Evolutionary conservation across 768 basidiomycete species (phyloP).

Genomic region (Panaeolus papilionaceus): DNA sequence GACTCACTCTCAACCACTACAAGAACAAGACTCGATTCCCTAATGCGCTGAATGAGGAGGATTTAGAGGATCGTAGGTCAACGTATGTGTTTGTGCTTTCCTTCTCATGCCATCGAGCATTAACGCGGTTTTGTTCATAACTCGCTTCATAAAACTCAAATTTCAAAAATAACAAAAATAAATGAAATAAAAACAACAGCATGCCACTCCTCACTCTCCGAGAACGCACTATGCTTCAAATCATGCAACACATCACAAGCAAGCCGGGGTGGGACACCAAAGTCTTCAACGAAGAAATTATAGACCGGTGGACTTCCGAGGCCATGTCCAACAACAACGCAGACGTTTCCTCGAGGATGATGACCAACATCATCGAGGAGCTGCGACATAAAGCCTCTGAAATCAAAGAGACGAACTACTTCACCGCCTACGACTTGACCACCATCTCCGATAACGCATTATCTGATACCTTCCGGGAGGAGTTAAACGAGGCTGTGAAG

Average conservation of each 20-base stretch:
- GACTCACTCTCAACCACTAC: conserved; percentile 4
- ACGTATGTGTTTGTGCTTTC: background rate
- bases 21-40: background rate
- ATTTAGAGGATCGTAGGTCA: background rate
- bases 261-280: conserved; percentile 30
- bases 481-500: conserved; percentile 30
- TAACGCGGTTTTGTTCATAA: too few relatives aligned
- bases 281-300: conserved; percentile 12
- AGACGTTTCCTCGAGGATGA: conserved; percentile 26
- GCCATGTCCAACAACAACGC: background rate
- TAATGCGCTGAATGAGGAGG: background rate
- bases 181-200: conserved; percentile 5
- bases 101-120: too few relatives aligned
- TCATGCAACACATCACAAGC: conserved; percentile 31
- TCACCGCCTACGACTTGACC: conserved; percentile 27
- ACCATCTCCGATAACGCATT: conserved; percentile 38
- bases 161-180: too few relatives aligned
- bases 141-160: too few relatives aligned
- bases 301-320: conserved; percentile 3
- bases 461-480: conserved; percentile 23
- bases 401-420: background rate
- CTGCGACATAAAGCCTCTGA: conserved; percentile 28
- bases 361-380: conserved; percentile 29
- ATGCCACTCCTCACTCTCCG: conserved; percentile 24
- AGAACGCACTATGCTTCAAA: conserved; percentile 27